These are phyloP conservation scores for Fragilaria radians DNA, from an alignment of 108 stramenopile genomes.

Conservation along the genomic window DNA sequence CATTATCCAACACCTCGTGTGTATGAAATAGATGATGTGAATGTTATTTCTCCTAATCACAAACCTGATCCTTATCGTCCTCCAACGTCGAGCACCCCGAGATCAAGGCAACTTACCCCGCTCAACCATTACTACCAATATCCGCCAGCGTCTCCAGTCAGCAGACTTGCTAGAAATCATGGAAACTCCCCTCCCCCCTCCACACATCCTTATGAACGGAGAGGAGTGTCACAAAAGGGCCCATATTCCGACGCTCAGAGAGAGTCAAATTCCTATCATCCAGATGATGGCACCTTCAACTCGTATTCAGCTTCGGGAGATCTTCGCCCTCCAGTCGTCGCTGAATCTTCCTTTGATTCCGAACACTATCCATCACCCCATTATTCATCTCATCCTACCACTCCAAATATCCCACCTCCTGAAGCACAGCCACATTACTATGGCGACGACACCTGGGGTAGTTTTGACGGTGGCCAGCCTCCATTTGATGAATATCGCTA, in stretches of 20 bases:
- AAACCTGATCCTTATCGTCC: constrained; percentile 1
- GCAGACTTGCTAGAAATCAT: constrained; percentile 16
- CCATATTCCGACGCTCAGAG: constrained; percentile 33
- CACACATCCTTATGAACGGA: background rate
- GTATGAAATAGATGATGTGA: constrained; percentile 30
- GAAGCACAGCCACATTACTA: constrained; percentile 7
- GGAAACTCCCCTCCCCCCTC: background rate
- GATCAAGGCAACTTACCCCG: constrained; percentile 8
- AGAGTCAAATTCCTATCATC: constrained; percentile 4
- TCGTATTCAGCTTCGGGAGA: constrained; percentile 16
- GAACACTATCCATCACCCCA: constrained; percentile 24
- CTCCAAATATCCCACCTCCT: constrained; percentile 19
- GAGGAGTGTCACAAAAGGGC: constrained; percentile 20
- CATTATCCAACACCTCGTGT: constrained; percentile 34
- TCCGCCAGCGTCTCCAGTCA: constrained; percentile 45
- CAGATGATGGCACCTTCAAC: constrained; percentile 16
- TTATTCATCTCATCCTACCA: constrained; percentile 26
- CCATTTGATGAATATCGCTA: constrained; percentile 41
- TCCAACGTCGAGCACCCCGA: background rate
- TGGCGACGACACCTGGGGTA: constrained; percentile 30
- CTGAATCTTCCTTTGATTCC: constrained; percentile 51
- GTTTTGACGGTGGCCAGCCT: constrained; percentile 33
- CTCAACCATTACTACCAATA: constrained; percentile 27
- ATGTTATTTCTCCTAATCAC: constrained; percentile 52
- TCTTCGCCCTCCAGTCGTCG: constrained; percentile 29